Base-by-base conservation (phyloP, 2,329 filamentous ascomycete species). In the Mycosphaerella arachidis region DNA sequence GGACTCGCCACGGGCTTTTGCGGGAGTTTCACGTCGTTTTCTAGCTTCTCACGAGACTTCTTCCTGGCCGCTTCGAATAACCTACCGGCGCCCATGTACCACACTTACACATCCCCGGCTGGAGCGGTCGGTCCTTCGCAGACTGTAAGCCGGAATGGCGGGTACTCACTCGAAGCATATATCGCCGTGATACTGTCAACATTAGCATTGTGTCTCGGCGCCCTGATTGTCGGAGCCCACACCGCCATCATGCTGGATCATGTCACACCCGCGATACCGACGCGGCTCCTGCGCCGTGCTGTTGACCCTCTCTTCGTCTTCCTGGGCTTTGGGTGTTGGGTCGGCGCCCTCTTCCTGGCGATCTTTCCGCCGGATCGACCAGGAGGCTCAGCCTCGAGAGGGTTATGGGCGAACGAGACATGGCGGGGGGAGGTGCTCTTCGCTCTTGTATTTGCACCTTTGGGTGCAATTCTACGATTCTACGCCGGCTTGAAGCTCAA, bases 21-120 rank as follows among this genome's bases (percentile, higher is more conserved):
- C 69, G 91, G 93, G 63, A 92, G 89, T 66, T 90, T 94, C 70
- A 97, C 92, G 0, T 92, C 89, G 9, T 96, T 96, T 75, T 96
- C 92, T 0, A 86, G 87, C 20, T 95, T 96, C 71, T 86, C 92
- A 51, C 83, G 90, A 6, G 92, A 96, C 68, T 76, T 82, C 13
- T 96, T 95, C 71, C 81, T 96, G 24, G 88, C 90, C 0, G 76
- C 95, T 18, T 87, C 90, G 4, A 94, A 96, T 71, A 82, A 88
- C 64, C 76, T 95, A 10, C 79, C 83, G 0, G 77, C 80, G 1
- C 82, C 84, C 0, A 75, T 79, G 67, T 69, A 73, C 56, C 72
- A 80, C 64, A 62, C 75, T 1, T 61, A 68, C 13, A 57, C 73
- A 1, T 56, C 66, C 3, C 40, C 60, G 3, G 55, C 68, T 0